Evolutionary conservation across 352 stramenopile species (phyloP), one percentile per base, ranked within the genome.

Genomic region (Globisporangium okanoganense): DNA sequence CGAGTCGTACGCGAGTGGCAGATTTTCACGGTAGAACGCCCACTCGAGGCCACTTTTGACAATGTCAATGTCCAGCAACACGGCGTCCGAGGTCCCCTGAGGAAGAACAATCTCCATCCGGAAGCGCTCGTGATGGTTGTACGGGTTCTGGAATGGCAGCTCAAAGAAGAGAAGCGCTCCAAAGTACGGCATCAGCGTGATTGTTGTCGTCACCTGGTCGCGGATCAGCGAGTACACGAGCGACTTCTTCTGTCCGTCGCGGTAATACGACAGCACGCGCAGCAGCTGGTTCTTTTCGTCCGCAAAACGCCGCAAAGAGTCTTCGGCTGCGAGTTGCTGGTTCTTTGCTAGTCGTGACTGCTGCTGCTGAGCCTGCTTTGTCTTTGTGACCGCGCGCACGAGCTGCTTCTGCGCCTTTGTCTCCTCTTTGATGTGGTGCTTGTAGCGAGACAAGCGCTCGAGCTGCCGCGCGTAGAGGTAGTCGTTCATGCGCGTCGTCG

Each of bases 171-270:
- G 40, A 16, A 96, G 73, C 55, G 75, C 66, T 0, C 78, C 92
- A 56, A 94, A 94, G 3, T 70, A 75, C 13, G 90, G 91, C 67
- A 89, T 91, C 7, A 98, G 49, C 14, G 72, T 69, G 14, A 98
- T 70, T 22, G 83, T 71, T 8, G 78, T 95, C 9, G 90, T 97
- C 60, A 98, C 85, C 59, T 92, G 92, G 35, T 95, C 78, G 13
- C 86, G 81, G 25, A 98, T 72, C 25, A 98, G 71, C n/a, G 76
- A 77, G 52, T 95, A 90, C 54, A 98, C 85, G 41, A 98, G 79
- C n/a, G 85, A 80, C 54, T 97, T 96, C 69, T 98, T 98, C 59
- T 97, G 86, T 7, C 92, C 90, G 57, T 98, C 93, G 54, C 94
- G 86, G 71, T 98, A 98, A 71, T 95, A 94, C 18, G 88, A 80